These are phyloP conservation scores for Oryza meridionalis DNA, from an alignment of 176 grass and related monocot genomes.

Conservation along the genomic window DNA sequence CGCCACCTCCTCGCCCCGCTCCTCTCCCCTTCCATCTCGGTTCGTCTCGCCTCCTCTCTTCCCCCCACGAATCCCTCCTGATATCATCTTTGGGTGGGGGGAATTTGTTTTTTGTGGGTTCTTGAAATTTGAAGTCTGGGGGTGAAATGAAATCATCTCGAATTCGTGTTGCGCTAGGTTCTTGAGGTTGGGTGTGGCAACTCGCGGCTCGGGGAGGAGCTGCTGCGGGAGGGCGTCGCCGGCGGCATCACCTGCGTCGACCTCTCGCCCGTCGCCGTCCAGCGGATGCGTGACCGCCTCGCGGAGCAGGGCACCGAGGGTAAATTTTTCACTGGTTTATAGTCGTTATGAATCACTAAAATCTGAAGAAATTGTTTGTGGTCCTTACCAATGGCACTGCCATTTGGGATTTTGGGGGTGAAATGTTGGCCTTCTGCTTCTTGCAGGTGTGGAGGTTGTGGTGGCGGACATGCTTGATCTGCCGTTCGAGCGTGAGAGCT, in stretches of 20 bases:
- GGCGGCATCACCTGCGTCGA: conserved; percentile 86
- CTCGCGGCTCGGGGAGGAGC: conserved; percentile 78
- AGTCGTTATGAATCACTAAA: background rate
- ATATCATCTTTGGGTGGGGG: too few species aligned
- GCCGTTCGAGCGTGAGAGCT: conserved; percentile 63
- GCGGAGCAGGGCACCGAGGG: conserved; percentile 55
- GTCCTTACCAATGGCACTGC: background rate
- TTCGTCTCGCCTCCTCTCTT: background rate
- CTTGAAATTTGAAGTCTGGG: conserved; percentile 48
- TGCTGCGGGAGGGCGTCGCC: conserved; percentile 62
- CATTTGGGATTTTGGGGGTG: background rate
- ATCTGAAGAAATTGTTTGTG: background rate
- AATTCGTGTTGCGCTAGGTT: conserved; percentile 36
- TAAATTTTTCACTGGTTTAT: background rate
- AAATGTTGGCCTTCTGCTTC: background rate
- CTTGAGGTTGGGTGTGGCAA: conserved; percentile 89
- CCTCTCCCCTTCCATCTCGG: conserved; percentile 72
- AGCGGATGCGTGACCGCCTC: conserved; percentile 70
- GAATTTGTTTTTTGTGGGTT: conserved; percentile 33
- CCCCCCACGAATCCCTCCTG: background rate
- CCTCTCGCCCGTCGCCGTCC: conserved; percentile 68
- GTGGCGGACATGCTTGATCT: conserved; percentile 87
- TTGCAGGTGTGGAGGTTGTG: conserved; percentile 72
- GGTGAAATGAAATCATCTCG: conserved; percentile 12
- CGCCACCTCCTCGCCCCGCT: conserved; percentile 84